A percentile compares a stretch with the other conserved stretches of the same genome.
These are phyloP conservation scores for Rosa multiflora DNA, from an alignment of 306 rosid genomes.

Conservation along the genomic window DNA sequence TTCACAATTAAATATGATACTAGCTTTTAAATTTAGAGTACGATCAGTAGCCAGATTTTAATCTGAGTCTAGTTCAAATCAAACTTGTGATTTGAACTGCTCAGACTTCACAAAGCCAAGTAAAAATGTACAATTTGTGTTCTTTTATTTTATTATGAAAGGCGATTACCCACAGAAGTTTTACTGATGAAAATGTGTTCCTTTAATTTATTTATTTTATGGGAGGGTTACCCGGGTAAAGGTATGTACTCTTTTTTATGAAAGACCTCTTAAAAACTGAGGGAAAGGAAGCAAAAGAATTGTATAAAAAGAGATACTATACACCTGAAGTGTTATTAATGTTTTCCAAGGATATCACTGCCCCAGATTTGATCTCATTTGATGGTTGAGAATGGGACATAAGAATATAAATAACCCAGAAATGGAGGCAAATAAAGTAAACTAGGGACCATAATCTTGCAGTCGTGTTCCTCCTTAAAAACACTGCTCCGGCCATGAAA, in stretches of 20 bases:
- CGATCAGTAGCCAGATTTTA: too few relatives aligned
- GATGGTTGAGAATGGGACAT: constrained; percentile 65
- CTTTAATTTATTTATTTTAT: too few relatives aligned
- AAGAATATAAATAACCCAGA: constrained; percentile 88
- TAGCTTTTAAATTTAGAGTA: too few relatives aligned
- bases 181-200: too few relatives aligned
- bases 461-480: constrained; percentile 66
- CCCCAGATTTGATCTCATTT: constrained; percentile 68
- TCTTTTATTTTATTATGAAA: too few relatives aligned
- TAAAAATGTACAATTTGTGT: too few relatives aligned
- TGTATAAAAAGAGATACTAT: constrained; percentile 18
- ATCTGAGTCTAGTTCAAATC: too few relatives aligned
- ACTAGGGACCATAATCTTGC: constrained; percentile 79
- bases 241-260: neutral
- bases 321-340: constrained; percentile 64
- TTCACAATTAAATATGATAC: too few relatives aligned
- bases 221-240: too few relatives aligned
- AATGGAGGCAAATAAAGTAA: constrained; percentile 84
- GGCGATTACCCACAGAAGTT: too few relatives aligned
- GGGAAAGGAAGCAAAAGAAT: constrained; percentile 14
- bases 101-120: too few relatives aligned
- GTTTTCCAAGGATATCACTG: constrained; percentile 81
- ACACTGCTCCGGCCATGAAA: constrained; percentile 66
- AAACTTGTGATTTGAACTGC: too few relatives aligned
- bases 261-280: neutral